Evolutionary conservation across 2,329 filamentous ascomycete genomes (phyloP), one percentile per base, ranked within the genome.

Genomic region (Sarocladium oryzae): DNA sequence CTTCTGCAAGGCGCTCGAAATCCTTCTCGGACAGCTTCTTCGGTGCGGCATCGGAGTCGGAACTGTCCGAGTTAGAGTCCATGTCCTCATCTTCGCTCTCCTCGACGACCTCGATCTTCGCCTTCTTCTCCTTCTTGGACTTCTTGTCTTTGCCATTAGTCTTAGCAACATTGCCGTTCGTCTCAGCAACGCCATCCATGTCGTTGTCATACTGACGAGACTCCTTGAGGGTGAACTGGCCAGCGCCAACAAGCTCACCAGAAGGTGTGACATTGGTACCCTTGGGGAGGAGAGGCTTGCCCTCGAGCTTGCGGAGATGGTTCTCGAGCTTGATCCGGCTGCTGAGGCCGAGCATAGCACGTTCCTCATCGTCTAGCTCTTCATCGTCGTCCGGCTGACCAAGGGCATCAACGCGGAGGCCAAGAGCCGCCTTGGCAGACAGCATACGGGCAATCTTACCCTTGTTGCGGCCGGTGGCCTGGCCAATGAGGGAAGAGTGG

Each of bases 401-500:
- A 21, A 77, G 82, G 24, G 93, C 89, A 69, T 99, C 93, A 48
- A 96, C 88, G 72, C 93, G 90, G 46, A 96, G 78, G 77, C 91
- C 91, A 49, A 99, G 82, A 23, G 93, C 89, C 43, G 92, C 85
- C 78, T 97, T 97, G 60, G 92, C 87, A 46, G 93, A 88, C 55
- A 99, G 81, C 77, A 96, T 90, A 79, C 93, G 89, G 37, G 93
- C 93, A 65, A 99, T 96, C 79, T 99, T 99, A 62, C 93, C 93
- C 85, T 99, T 99, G 78, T 97, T 97, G 77, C 89, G 92, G 63
- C 93, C 93, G 18, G 89, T 95, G 26, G 93, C 93, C 74, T 99
- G 93, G 40, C 93, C 95, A 58, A 99, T 95, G 41, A 99, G 81
- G 24, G 89, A 93, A 46, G 88, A 87, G 71, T 95, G 88, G 74